Evolutionary conservation across 306 rosid species (phyloP).

Genomic region (Canavalia ensiformis): DNA sequence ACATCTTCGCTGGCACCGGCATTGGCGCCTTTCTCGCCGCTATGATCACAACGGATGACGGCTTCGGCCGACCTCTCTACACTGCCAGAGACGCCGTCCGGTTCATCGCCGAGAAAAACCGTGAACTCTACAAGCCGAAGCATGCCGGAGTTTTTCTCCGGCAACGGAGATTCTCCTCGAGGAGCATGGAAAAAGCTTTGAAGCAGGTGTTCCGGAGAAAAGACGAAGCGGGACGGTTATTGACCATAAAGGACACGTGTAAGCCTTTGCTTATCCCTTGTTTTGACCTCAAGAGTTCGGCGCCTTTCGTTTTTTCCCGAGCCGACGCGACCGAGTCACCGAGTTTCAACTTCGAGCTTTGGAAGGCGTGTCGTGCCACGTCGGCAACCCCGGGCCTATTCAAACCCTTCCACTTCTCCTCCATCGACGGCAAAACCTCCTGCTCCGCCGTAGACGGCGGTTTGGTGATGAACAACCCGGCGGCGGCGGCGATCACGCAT

Average conservation of each 20-base stretch:
- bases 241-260: slow-evolving; percentile 88
- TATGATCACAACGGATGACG: slow-evolving; percentile 75
- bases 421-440: slow-evolving; percentile 78
- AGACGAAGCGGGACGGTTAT: slow-evolving; percentile 55
- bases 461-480: slow-evolving; percentile 90
- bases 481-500: slow-evolving; percentile 91
- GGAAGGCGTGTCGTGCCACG: slow-evolving; percentile 93
- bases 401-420: slow-evolving; percentile 72
- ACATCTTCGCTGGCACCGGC: slow-evolving; percentile 87
- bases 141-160: slow-evolving; percentile 57
- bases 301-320: slow-evolving; percentile 94
- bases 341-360: slow-evolving; percentile 91
- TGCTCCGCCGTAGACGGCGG: slow-evolving; percentile 95
- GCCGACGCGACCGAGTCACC: slow-evolving; percentile 94
- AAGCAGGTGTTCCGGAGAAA: slow-evolving; percentile 56
- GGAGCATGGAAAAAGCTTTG: slow-evolving; percentile 36
- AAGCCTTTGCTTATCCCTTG: slow-evolving; percentile 89
- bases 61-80: slow-evolving; percentile 82
- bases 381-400: slow-evolving; percentile 79
- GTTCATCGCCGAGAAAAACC: slow-evolving; percentile 46
- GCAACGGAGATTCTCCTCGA: slow-evolving; percentile 56
- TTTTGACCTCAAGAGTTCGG: slow-evolving; percentile 89
- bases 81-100: slow-evolving; percentile 75
- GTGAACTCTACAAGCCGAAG: slow-evolving; percentile 56
- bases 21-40: slow-evolving; percentile 83